Evolutionary conservation across 192 early-diverging fungal species (phyloP).

Genomic region (Phlyctochytrium planicorne): DNA sequence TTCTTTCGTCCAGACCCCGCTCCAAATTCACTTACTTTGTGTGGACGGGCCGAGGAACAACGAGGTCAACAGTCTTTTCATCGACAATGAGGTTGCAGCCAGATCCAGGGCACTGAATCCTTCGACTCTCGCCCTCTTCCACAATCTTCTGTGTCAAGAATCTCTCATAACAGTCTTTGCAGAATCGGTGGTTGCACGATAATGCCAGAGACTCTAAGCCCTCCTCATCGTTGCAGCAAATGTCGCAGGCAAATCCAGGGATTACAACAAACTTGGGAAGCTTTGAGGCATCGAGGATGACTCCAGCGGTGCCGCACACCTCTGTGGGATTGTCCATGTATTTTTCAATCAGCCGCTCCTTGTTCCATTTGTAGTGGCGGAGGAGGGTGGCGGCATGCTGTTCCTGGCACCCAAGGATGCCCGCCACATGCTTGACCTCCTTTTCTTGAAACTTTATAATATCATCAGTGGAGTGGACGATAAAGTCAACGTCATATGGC

Average conservation of each 20-base stretch:
- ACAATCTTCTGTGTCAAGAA: constrained; percentile 84
- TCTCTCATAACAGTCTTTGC: constrained; percentile 78
- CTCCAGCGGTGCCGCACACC: constrained; percentile 67
- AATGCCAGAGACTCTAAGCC: constrained; percentile 61
- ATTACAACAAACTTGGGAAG: constrained; percentile 31
- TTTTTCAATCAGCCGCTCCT: constrained; percentile 77
- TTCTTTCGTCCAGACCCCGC: constrained; percentile 5
- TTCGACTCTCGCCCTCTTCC: constrained; percentile 84
- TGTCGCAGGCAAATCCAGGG: constrained; percentile 74
- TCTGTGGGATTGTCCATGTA: constrained; percentile 67
- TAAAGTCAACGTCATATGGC: constrained; percentile 76
- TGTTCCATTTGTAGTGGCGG: constrained; percentile 81
- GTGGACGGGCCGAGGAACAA: constrained; percentile 58
- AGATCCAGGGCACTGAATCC: constrained; percentile 80
- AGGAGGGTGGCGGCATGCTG: constrained; percentile 76
- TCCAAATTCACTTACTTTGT: constrained; percentile 60
- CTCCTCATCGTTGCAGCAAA: constrained; percentile 77
- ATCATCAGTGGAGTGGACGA: constrained; percentile 58
- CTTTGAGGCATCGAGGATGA: constrained; percentile 52
- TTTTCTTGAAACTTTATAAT: constrained; percentile 61
- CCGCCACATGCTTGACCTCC: constrained; percentile 71
- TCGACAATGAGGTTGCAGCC: constrained; percentile 83
- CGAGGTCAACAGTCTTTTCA: constrained; percentile 70
- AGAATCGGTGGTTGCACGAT: constrained; percentile 87
- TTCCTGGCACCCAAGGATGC: constrained; percentile 64